A percentile compares a stretch with the other conserved stretches of the same genome.
Evolutionary conservation across 116 monocot species (phyloP).

Genomic region (Phalaenopsis hybrid): DNA sequence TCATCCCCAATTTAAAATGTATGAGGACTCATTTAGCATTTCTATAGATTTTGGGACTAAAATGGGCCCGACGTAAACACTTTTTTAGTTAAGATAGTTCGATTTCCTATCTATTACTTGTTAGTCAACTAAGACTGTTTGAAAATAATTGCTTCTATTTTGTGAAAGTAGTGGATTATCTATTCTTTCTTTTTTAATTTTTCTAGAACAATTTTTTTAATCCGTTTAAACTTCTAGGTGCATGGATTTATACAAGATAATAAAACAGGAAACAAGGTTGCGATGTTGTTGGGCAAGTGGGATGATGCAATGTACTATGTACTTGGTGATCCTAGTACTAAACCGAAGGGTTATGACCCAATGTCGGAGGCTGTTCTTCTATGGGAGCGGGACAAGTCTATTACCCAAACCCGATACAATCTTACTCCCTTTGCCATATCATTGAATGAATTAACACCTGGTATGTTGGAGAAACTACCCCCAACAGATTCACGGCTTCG

Average conservation of each 20-base stretch:
- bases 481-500: slow-evolving; percentile 85
- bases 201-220: background rate
- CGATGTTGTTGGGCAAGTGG: slow-evolving; percentile 91
- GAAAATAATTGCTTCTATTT: background rate
- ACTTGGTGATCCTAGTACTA: slow-evolving; percentile 74
- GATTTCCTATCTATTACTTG: no score
- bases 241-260: slow-evolving; percentile 95
- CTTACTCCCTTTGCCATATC: slow-evolving; percentile 93
- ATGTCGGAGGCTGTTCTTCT: slow-evolving; percentile 92
- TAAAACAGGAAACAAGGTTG: slow-evolving; percentile 74
- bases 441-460: slow-evolving; percentile 67
- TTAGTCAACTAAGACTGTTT: background rate
- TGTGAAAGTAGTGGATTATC: background rate
- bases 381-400: slow-evolving; percentile 75
- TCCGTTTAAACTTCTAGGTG: slow-evolving; percentile 36
- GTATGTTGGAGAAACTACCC: slow-evolving; percentile 57
- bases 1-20: no score
- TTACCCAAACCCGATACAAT: slow-evolving; percentile 73
- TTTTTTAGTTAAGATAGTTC: no score
- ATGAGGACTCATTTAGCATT: no score
- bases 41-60: no score
- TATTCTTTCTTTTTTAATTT: background rate
- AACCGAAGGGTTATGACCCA: slow-evolving; percentile 86
- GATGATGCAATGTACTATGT: slow-evolving; percentile 96
- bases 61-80: no score